Evolutionary conservation across 805 yeast species (phyloP).

Genomic region (Saccharomycopsis fibuligera): DNA sequence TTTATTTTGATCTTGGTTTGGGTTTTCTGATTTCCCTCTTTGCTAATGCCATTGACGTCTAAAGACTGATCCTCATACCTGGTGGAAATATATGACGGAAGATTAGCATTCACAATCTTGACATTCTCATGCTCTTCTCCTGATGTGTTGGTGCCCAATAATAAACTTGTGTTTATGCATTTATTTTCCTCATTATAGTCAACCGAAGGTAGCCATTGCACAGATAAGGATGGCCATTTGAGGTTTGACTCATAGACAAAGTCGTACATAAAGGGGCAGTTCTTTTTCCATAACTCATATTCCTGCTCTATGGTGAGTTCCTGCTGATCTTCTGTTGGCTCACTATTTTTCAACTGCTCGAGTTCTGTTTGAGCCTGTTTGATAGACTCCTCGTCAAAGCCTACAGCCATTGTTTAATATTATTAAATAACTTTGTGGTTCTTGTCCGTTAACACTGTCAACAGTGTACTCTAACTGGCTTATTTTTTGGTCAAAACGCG

Average conservation of each 20-base stretch:
- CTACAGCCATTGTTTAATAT: constrained; percentile 8
- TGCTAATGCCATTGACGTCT: constrained; percentile 2
- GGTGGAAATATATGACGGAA: constrained; percentile 33
- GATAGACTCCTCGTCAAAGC: constrained; percentile 11
- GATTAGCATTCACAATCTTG: constrained; percentile 58
- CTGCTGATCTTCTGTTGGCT: constrained; percentile 18
- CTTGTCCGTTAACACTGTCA: too few relatives aligned
- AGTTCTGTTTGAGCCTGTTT: not conserved
- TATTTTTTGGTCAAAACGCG: too few relatives aligned
- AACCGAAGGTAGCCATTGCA: constrained; percentile 64
- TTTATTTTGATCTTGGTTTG: constrained; percentile 53
- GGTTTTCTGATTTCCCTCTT: constrained; percentile 18
- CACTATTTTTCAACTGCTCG: not conserved
- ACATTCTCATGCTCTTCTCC: constrained; percentile 61
- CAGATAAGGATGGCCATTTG: constrained; percentile 76
- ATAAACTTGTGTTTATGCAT: constrained; percentile 42
- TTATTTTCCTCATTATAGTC: constrained; percentile 25
- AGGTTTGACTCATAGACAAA: constrained; percentile 75
- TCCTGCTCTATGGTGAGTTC: constrained; percentile 41
- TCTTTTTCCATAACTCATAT: constrained; percentile 74
- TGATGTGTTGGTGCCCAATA: constrained; percentile 70
- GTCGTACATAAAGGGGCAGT: constrained; percentile 77
- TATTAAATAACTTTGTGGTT: too few relatives aligned
- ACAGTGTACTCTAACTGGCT: too few relatives aligned
- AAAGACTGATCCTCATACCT: constrained; percentile 25